phyloP scores from a whole-genome alignment of 371 early-diverging fungal species.

The Mortierella sp. region DNA sequence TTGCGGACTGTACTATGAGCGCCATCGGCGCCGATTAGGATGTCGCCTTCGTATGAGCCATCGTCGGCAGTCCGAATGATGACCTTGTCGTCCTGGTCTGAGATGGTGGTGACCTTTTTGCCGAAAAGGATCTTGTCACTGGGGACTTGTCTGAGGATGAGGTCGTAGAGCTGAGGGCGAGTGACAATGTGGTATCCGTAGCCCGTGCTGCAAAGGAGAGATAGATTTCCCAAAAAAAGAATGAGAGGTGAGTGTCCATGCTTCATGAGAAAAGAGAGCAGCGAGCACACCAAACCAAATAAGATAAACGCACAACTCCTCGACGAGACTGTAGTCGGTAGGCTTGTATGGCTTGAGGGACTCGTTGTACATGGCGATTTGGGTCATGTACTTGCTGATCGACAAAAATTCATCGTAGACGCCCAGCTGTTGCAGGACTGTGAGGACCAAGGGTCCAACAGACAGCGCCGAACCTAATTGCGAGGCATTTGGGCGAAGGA shows the following conservation, averaged over 20 bases:
- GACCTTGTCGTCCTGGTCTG: neutral
- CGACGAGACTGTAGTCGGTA: neutral
- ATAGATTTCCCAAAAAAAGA: neutral
- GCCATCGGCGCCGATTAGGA: conserved; percentile 24
- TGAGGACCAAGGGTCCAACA: neutral
- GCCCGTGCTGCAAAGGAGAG: neutral
- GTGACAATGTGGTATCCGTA: neutral
- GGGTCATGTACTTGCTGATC: conserved; percentile 2
- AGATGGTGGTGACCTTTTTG: neutral
- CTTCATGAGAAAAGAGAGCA: neutral
- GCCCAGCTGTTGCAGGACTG: neutral
- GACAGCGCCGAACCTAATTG: neutral
- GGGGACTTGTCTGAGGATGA: neutral
- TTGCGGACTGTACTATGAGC: conserved; percentile 19
- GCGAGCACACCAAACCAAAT: neutral
- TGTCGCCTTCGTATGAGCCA: neutral
- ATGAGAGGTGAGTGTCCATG: neutral
- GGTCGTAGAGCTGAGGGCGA: neutral
- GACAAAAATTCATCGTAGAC: neutral
- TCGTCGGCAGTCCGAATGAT: neutral
- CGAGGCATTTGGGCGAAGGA: neutral
- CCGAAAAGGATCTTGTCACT: neutral
- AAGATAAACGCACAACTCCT: neutral
- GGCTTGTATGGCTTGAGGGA: neutral
- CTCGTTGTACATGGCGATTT: neutral